Evolutionary conservation across 2,329 filamentous ascomycete genomes (phyloP).

Genomic region (Nakataea oryzae): DNA sequence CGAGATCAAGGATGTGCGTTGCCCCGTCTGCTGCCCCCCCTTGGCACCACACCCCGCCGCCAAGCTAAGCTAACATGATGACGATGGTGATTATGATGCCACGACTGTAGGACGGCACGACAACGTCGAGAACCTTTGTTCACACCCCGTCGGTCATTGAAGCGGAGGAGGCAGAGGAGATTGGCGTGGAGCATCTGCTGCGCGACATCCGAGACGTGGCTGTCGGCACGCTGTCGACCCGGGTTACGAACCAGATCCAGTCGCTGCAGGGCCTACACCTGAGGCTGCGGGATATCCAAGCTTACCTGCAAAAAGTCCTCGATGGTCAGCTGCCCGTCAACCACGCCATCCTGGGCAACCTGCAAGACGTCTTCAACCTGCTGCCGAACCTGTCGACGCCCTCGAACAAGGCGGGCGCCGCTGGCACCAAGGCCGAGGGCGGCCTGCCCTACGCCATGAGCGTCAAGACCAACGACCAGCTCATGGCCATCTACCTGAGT

Average conservation of each 20-base stretch:
- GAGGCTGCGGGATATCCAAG: conserved; percentile 86
- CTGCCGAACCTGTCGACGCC: conserved; percentile 91
- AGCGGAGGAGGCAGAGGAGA: conserved; percentile 97
- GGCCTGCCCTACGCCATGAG: conserved; percentile 96
- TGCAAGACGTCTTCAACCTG: conserved; percentile 99
- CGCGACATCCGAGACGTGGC: conserved; percentile 97
- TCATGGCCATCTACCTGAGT: conserved; percentile 96
- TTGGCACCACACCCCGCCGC: not conserved
- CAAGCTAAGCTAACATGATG: conserved; percentile 4
- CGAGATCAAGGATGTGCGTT: conserved; percentile 93
- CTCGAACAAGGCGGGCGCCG: conserved; percentile 41
- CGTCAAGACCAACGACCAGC: conserved; percentile 97
- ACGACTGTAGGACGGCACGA: conserved; percentile 72
- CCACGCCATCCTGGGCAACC: conserved; percentile 91
- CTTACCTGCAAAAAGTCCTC: conserved; percentile 92
- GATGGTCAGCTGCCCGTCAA: conserved; percentile 90
- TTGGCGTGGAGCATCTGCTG: conserved; percentile 94
- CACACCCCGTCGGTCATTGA: conserved; percentile 98
- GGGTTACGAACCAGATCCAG: conserved; percentile 95
- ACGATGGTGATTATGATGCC: too few relatives aligned
- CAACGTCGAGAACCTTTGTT: conserved; percentile 93
- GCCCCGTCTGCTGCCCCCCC: not conserved
- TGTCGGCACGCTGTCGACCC: conserved; percentile 89
- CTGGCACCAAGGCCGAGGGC: conserved; percentile 52
- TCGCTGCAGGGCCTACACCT: conserved; percentile 93